Percentiles rank a stretch among this genome's conserved stretches.
These are phyloP conservation scores for Solanum hybrid DNA, from an alignment of 305 asterid genomes.

Conservation along the genomic window DNA sequence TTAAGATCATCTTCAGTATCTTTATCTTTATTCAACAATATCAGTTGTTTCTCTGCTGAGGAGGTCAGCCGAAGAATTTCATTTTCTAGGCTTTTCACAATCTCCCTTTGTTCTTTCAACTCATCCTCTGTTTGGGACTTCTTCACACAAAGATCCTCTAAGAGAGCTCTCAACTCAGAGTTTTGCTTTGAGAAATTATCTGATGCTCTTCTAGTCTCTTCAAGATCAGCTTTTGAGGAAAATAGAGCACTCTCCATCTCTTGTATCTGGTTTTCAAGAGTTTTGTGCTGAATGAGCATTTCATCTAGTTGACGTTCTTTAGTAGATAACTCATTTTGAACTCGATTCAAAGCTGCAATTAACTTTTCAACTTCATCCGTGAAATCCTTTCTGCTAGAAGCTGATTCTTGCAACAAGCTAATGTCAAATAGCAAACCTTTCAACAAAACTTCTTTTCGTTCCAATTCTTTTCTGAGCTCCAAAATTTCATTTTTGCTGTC, in stretches of 20 bases:
- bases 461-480: constrained; percentile 53
- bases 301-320: constrained; percentile 47
- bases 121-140: constrained; percentile 60
- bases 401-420: constrained; percentile 83
- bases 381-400: constrained; percentile 59
- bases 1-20: constrained; percentile 36
- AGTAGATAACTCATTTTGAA: constrained; percentile 49
- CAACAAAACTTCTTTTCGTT: constrained; percentile 50
- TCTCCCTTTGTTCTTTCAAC: constrained; percentile 53
- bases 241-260: constrained; percentile 47
- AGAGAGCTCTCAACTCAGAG: constrained; percentile 47
- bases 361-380: constrained; percentile 60
- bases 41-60: constrained; percentile 33
- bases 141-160: constrained; percentile 51
- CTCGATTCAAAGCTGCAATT: constrained; percentile 35
- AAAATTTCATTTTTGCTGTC: constrained; percentile 25
- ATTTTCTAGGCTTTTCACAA: constrained; percentile 52
- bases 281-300: constrained; percentile 33
- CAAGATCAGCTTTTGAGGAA: constrained; percentile 40
- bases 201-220: constrained; percentile 35
- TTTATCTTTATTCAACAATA: constrained; percentile 29
- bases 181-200: constrained; percentile 49
- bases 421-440: constrained; percentile 81
- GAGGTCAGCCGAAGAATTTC: constrained; percentile 59
- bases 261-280: constrained; percentile 42